Percentiles rank a stretch among this genome's conserved stretches.
Conservation (phyloP, 345 rosid genomes). For the Trapa incisa region DNA sequence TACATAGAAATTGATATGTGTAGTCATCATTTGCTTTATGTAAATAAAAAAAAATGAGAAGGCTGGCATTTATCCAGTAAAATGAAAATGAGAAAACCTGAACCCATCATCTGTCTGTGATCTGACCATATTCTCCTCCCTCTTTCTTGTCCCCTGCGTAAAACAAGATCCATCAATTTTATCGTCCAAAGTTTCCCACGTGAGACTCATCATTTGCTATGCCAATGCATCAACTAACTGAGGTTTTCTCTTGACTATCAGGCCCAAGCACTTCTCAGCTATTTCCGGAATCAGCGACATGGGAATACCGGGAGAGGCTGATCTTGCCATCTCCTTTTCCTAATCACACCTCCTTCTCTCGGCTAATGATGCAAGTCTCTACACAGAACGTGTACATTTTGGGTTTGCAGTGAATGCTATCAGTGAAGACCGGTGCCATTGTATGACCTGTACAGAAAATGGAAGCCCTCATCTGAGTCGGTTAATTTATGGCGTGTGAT, state of each 20-base stretch:
- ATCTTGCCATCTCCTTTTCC: slow-evolving; percentile 6
- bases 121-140: neutral
- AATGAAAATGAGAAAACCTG: neutral
- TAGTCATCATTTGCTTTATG: neutral
- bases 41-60: neutral
- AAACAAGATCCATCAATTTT: neutral
- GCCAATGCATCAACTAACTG: neutral
- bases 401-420: slow-evolving; percentile 22
- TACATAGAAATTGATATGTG: too few relatives aligned
- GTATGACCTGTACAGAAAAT: slow-evolving; percentile 19
- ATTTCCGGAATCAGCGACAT: slow-evolving; percentile 68
- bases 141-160: neutral
- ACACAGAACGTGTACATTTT: slow-evolving; percentile 30
- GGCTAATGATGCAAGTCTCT: slow-evolving; percentile 11
- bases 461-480: slow-evolving; percentile 6
- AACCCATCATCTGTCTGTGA: neutral
- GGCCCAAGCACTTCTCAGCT: slow-evolving; percentile 79
- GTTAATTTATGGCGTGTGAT: neutral
- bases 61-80: neutral
- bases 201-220: neutral
- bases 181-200: neutral
- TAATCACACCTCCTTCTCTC: slow-evolving; percentile 7
- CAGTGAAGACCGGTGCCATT: slow-evolving; percentile 15
- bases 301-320: slow-evolving; percentile 57
- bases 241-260: slow-evolving; percentile 19